These are phyloP conservation scores for Aureobasidium namibiae DNA, from an alignment of 2,329 filamentous ascomycete species.

Conservation along the genomic window DNA sequence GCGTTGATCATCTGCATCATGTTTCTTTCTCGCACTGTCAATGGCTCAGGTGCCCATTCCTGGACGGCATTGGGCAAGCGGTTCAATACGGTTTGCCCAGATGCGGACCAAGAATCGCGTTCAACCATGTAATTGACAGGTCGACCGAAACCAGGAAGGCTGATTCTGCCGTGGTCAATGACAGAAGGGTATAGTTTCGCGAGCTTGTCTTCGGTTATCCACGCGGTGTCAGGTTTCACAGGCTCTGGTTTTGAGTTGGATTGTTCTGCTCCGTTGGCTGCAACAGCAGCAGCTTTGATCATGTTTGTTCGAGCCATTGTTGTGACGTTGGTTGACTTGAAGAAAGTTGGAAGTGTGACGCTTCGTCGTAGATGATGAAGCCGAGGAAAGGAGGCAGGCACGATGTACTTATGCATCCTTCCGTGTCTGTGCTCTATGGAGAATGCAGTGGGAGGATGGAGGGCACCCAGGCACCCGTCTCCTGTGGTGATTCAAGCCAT, in stretches of 20 bases:
- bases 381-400: background rate
- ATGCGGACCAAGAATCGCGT: background rate
- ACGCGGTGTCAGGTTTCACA: background rate
- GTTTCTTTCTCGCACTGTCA: slow-evolving; percentile 18
- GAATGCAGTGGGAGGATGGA: background rate
- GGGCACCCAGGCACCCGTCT: background rate
- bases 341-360: no score
- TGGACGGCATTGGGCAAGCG: background rate
- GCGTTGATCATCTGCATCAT: slow-evolving; percentile 25
- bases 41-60: background rate
- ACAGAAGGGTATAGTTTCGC: background rate
- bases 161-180: background rate
- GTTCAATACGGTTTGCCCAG: background rate
- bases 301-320: background rate
- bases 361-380: background rate
- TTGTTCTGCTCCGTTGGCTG: background rate
- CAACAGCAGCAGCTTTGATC: background rate
- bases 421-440: background rate
- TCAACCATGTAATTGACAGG: background rate
- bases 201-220: background rate
- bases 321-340: background rate
- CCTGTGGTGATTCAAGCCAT: background rate
- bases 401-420: background rate
- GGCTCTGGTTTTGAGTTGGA: background rate
- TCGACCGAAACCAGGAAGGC: background rate